These are phyloP conservation scores for Fusarium longipes DNA, from an alignment of 2,329 filamentous ascomycete species.

Conservation along the genomic window DNA sequence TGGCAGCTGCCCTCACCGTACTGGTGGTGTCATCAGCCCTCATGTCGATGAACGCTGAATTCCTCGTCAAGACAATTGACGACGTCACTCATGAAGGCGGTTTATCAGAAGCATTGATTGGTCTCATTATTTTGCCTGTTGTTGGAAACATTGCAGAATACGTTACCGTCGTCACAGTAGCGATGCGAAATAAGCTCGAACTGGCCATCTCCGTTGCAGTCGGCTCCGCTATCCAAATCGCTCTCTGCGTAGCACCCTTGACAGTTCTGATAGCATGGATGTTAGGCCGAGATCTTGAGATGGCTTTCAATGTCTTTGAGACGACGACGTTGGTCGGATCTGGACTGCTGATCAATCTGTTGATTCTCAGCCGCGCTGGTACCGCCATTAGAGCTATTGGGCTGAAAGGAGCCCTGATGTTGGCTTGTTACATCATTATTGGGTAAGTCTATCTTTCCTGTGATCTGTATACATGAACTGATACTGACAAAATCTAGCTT, in stretches of 20 bases:
- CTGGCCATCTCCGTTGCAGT: constrained; percentile 70
- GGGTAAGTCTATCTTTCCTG: constrained; percentile 39
- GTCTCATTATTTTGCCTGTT: constrained; percentile 70
- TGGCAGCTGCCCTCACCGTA: constrained; percentile 59
- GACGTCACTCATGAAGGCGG: constrained; percentile 61
- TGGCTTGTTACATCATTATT: constrained; percentile 66
- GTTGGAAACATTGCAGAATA: constrained; percentile 73
- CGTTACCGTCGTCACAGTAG: constrained; percentile 70
- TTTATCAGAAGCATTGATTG: constrained; percentile 68
- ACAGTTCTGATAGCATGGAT: constrained; percentile 70
- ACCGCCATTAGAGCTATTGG: constrained; percentile 68
- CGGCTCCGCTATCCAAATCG: constrained; percentile 71
- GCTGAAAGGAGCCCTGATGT: constrained; percentile 66
- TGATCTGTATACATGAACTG: rapidly evolving
- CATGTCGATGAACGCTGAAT: constrained; percentile 70
- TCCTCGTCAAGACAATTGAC: constrained; percentile 69
- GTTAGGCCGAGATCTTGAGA: constrained; percentile 65
- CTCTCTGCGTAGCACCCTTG: constrained; percentile 69
- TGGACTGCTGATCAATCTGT: constrained; percentile 78
- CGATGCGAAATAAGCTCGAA: constrained; percentile 70
- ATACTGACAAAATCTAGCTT: neutral
- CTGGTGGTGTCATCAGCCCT: constrained; percentile 65
- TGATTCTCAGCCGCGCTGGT: constrained; percentile 78
- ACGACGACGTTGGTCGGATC: constrained; percentile 77
- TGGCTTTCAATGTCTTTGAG: constrained; percentile 81